Evolutionary conservation across 495 filamentous ascomycete species (phyloP).

Genomic region (Trichoderma asperelloides): DNA sequence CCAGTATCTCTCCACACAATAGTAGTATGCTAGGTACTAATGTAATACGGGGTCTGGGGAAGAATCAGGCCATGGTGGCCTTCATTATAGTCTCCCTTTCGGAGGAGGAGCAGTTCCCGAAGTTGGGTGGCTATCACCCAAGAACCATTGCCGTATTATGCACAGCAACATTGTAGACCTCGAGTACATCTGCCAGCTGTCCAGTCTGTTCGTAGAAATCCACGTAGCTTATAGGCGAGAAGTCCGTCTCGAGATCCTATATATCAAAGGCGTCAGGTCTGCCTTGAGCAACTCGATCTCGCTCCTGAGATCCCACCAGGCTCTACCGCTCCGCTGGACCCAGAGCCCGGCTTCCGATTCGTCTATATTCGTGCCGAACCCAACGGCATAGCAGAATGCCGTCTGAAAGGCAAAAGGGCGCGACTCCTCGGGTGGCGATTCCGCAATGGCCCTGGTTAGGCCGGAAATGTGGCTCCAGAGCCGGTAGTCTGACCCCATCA

Average conservation of each 20-base stretch:
- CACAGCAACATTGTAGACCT: neutral
- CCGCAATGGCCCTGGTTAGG: neutral
- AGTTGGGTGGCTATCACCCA: neutral
- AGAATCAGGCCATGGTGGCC: neutral
- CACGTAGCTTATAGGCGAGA: neutral
- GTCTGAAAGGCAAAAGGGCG: neutral
- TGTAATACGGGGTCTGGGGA: neutral
- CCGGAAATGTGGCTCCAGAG: neutral
- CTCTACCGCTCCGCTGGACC: neutral
- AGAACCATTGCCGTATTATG: neutral
- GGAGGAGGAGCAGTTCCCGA: neutral
- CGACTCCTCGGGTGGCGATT: neutral
- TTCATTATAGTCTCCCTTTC: neutral
- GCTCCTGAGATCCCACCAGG: neutral
- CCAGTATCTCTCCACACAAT: neutral
- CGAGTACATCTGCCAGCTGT: neutral
- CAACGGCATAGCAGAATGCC: neutral
- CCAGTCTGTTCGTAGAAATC: neutral
- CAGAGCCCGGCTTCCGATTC: neutral
- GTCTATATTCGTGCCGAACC: neutral
- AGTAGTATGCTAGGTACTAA: no score
- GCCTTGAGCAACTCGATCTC: neutral
- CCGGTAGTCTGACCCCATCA: neutral
- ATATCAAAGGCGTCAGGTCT: neutral
- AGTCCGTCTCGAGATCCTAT: neutral